Evolutionary conservation across 371 early-diverging fungal genomes (phyloP), one percentile per base, ranked within the genome.

Genomic region (Syncephalis fuscata): DNA sequence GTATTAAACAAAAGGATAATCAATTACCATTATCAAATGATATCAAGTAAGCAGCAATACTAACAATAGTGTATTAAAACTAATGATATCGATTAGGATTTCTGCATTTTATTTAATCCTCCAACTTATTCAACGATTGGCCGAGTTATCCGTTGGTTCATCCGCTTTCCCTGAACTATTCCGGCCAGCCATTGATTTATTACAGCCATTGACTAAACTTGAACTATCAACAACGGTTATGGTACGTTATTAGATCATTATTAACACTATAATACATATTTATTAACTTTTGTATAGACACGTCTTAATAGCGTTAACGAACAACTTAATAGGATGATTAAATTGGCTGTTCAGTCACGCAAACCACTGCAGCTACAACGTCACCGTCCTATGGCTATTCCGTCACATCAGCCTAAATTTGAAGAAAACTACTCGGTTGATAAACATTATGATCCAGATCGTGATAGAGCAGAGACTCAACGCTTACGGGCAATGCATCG

Each of bases 321-420:
- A 32, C 62, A 68, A 17, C 55, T 79, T 5, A 54, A 65, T 38
- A 54, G 71, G 51, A 70, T 75, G 47, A 59, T 74, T 40, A 67
- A 63, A 39, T 76, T 76, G 57, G 65, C 71, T 17, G 59, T 56
- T 19, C 73, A 76, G 48, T 65, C 63, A 21, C 75, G 82, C 17
- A 58, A 54, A 41, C 92, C 92, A 0, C 66, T 96, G 17, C 73
- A 73, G 44, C 60, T 92, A 63, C 95, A 93, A 62, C 61, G 73
- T 21, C 82, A 87, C 58, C 74, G 80, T 46, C 85, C 93, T 36
- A 70, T 92, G 48, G 79, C 95, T n/a, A 87, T 96, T 59, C 73
- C 75, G 7, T 76, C 89, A 11, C 83, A 76, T 43, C 67, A 83
- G 48, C 97, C 97, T 52, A 88, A 87, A 63, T 96, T 93, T 64